Evolutionary conservation across 495 filamentous ascomycete species (phyloP).

Genomic region (Daldinia concentrica): DNA sequence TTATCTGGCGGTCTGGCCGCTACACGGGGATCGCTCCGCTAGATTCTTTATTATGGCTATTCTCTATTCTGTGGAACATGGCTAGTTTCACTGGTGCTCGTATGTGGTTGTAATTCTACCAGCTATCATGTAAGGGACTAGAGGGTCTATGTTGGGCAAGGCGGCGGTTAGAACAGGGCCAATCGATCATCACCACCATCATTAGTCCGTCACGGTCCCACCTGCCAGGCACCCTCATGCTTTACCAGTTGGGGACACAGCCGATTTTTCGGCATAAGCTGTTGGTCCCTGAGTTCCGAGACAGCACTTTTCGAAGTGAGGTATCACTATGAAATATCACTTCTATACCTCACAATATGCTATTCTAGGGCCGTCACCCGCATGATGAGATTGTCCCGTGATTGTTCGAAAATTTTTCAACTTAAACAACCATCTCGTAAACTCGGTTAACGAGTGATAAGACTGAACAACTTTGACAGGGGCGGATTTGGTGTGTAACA

Average conservation of each 20-base stretch:
- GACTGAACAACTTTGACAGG: conserved; percentile 6
- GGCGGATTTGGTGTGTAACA: conserved; percentile 15
- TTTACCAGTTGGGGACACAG: conserved; percentile 20
- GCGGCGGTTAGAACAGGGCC: conserved; percentile 32
- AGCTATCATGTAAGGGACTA: conserved; percentile 29
- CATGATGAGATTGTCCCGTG: conserved; percentile 31
- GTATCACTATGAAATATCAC: conserved; percentile 38
- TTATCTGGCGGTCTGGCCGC: conserved; percentile 26
- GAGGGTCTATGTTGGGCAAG: conserved; percentile 10
- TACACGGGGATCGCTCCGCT: conserved; percentile 17
- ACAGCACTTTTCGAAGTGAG: conserved; percentile 37
- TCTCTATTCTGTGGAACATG: background rate
- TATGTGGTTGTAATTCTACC: conserved; percentile 9
- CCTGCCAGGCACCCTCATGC: conserved; percentile 30
- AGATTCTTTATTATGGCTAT: conserved; percentile 6
- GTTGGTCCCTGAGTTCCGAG: conserved; percentile 35
- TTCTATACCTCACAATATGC: conserved; percentile 20
- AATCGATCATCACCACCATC: conserved; percentile 21
- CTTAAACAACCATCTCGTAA: conserved; percentile 21
- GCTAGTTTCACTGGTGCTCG: background rate
- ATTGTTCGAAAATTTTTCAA: conserved; percentile 26
- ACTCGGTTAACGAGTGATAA: conserved; percentile 22
- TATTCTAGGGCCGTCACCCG: conserved; percentile 29
- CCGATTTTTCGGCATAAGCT: conserved; percentile 29
- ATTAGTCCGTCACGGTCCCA: conserved; percentile 28